A percentile compares a stretch with the other conserved stretches of the same genome.
These are phyloP conservation scores for Dunaliella sp. DNA, from an alignment of 139 green algal genomes.

Conservation along the genomic window DNA sequence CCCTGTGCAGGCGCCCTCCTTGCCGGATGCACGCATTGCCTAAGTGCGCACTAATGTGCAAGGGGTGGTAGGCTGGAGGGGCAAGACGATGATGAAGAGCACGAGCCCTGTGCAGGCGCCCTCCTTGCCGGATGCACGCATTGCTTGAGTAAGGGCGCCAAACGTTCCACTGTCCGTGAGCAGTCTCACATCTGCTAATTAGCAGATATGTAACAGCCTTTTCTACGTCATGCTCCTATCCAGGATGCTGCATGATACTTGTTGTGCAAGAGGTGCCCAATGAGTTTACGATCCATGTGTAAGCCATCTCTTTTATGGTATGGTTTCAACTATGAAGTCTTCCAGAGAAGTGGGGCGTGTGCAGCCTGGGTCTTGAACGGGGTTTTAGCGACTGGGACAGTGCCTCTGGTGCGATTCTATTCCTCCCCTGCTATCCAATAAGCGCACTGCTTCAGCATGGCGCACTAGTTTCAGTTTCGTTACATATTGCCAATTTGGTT, in stretches of 20 bases:
- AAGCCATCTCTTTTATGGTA: neutral
- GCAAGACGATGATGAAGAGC: neutral
- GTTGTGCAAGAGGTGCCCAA: too few relatives aligned
- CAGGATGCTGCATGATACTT: too few relatives aligned
- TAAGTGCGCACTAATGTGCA: neutral
- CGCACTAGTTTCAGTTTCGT: too few relatives aligned
- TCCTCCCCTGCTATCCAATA: too few relatives aligned
- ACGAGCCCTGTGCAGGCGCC: neutral
- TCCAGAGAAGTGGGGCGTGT: too few relatives aligned
- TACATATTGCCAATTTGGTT: too few relatives aligned
- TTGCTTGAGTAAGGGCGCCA: neutral
- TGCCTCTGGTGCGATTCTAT: too few relatives aligned
- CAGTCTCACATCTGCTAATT: neutral
- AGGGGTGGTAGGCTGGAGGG: neutral
- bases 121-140: slow-evolving; percentile 1
- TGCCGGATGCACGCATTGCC: slow-evolving; percentile 20
- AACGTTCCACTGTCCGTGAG: neutral
- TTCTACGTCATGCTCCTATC: neutral
- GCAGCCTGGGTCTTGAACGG: too few relatives aligned
- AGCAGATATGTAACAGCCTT: neutral
- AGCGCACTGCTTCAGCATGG: too few relatives aligned
- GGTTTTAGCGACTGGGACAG: too few relatives aligned
- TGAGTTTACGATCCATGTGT: neutral
- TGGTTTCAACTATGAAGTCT: neutral
- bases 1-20: slow-evolving; percentile 43